Evolutionary conservation across 805 yeast species (phyloP).

Genomic region (Hanseniaspora osmophila): DNA sequence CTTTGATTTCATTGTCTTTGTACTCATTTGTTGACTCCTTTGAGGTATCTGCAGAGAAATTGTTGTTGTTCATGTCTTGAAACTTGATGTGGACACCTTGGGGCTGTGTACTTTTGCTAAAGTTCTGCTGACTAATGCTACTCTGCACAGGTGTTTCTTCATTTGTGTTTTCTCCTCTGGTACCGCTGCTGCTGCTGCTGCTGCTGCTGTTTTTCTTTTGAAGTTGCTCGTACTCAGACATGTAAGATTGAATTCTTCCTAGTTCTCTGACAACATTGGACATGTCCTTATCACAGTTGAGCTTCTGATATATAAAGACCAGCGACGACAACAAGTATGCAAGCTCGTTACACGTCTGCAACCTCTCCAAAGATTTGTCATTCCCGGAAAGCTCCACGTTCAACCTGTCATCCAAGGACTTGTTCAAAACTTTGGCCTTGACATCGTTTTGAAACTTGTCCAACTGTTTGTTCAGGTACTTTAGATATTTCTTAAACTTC

Average conservation of each 20-base stretch:
- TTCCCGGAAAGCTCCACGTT: conserved; percentile 5
- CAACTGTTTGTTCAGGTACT: conserved; percentile 14
- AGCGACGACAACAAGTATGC: conserved; percentile 19
- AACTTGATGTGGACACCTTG: not conserved
- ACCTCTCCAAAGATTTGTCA: conserved; percentile 11
- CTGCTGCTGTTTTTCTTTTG: conserved; percentile 9
- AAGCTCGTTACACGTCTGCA: conserved; percentile 16
- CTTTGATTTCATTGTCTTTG: conserved; percentile 1
- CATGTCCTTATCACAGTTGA: conserved; percentile 14
- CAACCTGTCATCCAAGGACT: conserved; percentile 18
- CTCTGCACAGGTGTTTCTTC: conserved; percentile 25
- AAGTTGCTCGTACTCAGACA: conserved; percentile 33
- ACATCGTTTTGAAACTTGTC: conserved; percentile 9
- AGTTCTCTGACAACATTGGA: conserved; percentile 51
- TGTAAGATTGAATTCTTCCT: conserved; percentile 50
- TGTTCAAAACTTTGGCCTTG: conserved; percentile 12
- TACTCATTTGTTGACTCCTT: conserved; percentile 5
- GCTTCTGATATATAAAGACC: conserved; percentile 18
- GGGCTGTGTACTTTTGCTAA: conserved; percentile 26
- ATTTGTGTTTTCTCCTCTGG: conserved; percentile 13
- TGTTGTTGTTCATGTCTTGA: conserved; percentile 9
- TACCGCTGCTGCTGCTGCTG: too few relatives aligned
- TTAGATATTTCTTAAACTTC: conserved; percentile 17
- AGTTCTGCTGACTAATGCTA: conserved; percentile 38
- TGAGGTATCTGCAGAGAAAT: too few relatives aligned